These are phyloP conservation scores for Vararia minispora DNA, from an alignment of 768 basidiomycete genomes.

Conservation along the genomic window DNA sequence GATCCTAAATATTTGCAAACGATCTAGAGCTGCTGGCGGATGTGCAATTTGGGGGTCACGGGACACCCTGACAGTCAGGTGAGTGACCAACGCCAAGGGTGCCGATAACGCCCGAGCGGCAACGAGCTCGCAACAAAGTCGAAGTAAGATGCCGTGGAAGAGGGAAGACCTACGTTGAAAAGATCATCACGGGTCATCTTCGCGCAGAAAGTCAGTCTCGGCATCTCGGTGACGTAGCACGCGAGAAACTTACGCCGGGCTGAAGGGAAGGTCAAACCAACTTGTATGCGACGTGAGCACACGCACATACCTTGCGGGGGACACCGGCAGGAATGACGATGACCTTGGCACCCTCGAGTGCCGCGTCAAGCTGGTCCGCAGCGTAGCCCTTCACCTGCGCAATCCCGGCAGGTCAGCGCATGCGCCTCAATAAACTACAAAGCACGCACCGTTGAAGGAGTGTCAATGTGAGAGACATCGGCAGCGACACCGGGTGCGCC, in stretches of 20 bases:
- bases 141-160: too few relatives aligned
- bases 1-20: too few relatives aligned
- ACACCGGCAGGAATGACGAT: constrained; percentile 99
- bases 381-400: constrained; percentile 72
- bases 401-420: not conserved
- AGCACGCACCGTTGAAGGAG: constrained; percentile 58
- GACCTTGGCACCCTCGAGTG: constrained; percentile 83
- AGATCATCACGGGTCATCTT: constrained; percentile 96
- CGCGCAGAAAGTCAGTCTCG: constrained; percentile 8
- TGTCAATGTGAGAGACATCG: constrained; percentile 93
- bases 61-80: too few relatives aligned
- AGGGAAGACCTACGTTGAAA: constrained; percentile 61
- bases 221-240: too few relatives aligned
- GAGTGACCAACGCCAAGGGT: too few relatives aligned
- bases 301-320: constrained; percentile 74
- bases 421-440: constrained; percentile 1
- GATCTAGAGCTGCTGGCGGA: too few relatives aligned
- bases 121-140: too few relatives aligned
- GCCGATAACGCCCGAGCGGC: too few relatives aligned
- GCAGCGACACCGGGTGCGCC: constrained; percentile 96
- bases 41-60: too few relatives aligned
- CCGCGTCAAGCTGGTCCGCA: constrained; percentile 80
- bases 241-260: constrained; percentile 64
- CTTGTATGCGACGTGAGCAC: constrained; percentile 8
- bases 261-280: constrained; percentile 26